Evolutionary conservation across 345 rosid genomes (phyloP).

Genomic region (Lumnitzera racemosa): DNA sequence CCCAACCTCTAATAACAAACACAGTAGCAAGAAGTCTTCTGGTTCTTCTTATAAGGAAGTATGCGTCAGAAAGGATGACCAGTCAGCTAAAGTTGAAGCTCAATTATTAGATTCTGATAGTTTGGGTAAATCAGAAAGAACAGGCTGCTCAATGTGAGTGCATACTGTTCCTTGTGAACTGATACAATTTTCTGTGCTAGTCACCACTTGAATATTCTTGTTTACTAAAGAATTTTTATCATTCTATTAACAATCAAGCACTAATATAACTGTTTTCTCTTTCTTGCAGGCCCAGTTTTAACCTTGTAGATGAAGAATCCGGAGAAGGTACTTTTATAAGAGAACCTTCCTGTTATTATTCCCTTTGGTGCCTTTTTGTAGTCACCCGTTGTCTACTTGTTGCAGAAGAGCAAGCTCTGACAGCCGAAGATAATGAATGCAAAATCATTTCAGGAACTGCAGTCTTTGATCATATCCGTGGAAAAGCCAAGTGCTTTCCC

Average conservation of each 20-base stretch:
- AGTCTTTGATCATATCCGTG: slow-evolving; percentile 75
- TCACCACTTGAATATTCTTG: neutral
- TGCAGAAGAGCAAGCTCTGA: slow-evolving; percentile 34
- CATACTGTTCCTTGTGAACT: slow-evolving; percentile 4
- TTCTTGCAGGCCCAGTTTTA: slow-evolving; percentile 78
- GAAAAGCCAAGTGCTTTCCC: slow-evolving; percentile 73
- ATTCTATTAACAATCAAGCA: too few species aligned
- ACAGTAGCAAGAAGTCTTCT: slow-evolving; percentile 28
- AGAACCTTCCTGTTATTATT: neutral
- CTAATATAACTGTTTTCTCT: slow-evolving; percentile 5
- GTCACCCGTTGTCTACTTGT: slow-evolving; percentile 5
- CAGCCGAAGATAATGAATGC: slow-evolving; percentile 35
- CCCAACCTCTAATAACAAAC: slow-evolving; percentile 16
- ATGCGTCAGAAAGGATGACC: slow-evolving; percentile 31
- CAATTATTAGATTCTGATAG: slow-evolving; percentile 13
- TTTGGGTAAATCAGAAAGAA: slow-evolving; percentile 17
- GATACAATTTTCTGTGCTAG: neutral
- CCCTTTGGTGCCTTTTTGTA: neutral
- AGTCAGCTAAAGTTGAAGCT: slow-evolving; percentile 19
- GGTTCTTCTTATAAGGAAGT: slow-evolving; percentile 28
- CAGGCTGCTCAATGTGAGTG: slow-evolving; percentile 33
- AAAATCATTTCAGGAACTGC: slow-evolving; percentile 45
- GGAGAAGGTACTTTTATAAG: slow-evolving; percentile 43
- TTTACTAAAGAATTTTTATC: neutral
- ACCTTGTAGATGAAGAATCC: slow-evolving; percentile 74